These are phyloP conservation scores for Boletus insuetus DNA, from an alignment of 768 basidiomycete genomes.

Conservation along the genomic window DNA sequence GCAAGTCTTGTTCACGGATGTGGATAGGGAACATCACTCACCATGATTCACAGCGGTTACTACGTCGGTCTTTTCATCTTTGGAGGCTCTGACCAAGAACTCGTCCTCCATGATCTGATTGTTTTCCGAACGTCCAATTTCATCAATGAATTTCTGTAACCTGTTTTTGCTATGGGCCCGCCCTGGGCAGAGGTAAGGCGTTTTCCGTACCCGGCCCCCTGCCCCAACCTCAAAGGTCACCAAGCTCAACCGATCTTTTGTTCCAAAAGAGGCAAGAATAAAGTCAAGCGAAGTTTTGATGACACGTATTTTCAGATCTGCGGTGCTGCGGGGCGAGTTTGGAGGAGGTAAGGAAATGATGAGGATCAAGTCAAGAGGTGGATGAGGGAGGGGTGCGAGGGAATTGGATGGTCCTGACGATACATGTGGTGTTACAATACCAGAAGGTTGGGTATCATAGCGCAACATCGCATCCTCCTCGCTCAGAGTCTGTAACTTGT, in stretches of 20 bases:
- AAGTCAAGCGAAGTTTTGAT: slow-evolving; percentile 90
- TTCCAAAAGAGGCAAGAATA: slow-evolving; percentile 69
- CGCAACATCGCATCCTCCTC: slow-evolving; percentile 66
- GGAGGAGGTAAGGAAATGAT: slow-evolving; percentile 85
- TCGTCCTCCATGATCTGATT: slow-evolving; percentile 54
- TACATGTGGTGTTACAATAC: slow-evolving; percentile 66
- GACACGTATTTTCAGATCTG: slow-evolving; percentile 83
- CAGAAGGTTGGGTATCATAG: slow-evolving; percentile 50
- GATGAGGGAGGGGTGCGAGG: slow-evolving; percentile 78
- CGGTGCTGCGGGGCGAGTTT: slow-evolving; percentile 68
- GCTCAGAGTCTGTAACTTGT: slow-evolving; percentile 62
- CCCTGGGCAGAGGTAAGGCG: slow-evolving; percentile 84
- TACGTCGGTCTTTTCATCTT: slow-evolving; percentile 95
- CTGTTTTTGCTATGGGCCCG: slow-evolving; percentile 65
- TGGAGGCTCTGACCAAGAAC: slow-evolving; percentile 66
- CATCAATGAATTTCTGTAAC: slow-evolving; percentile 77
- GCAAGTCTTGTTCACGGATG: not conserved
- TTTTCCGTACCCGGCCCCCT: slow-evolving; percentile 81
- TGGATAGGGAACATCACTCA: slow-evolving; percentile 25
- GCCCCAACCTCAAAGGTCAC: slow-evolving; percentile 91
- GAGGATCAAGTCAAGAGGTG: slow-evolving; percentile 88
- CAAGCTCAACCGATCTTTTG: slow-evolving; percentile 79
- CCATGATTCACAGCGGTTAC: slow-evolving; percentile 98
- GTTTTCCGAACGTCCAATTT: slow-evolving; percentile 46
- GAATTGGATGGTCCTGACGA: slow-evolving; percentile 77